phyloP scores from a whole-genome alignment of 805 yeast species.

The Candida nitratophila region DNA sequence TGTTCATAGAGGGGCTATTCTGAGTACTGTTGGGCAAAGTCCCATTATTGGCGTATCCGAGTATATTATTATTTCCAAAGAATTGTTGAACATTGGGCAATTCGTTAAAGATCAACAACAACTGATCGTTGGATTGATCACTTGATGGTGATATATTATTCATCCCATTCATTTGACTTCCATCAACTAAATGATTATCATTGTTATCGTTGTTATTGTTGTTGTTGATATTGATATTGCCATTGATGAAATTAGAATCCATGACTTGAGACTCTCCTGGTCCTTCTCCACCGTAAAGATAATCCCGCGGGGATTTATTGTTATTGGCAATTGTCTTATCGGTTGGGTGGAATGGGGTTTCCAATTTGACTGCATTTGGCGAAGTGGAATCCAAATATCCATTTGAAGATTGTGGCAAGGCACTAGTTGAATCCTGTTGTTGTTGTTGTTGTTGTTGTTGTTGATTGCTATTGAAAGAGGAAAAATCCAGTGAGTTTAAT shows the following conservation, averaged over 20 bases:
- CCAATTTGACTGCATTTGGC: background rate
- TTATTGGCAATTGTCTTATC: no score
- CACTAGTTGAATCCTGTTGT: background rate
- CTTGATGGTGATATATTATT: background rate
- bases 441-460: conserved; percentile 1
- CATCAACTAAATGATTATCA: no score
- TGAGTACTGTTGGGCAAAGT: background rate
- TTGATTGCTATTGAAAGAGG: conserved; percentile 1
- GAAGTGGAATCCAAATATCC: background rate
- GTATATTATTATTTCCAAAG: conserved; percentile 2
- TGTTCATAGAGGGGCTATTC: background rate
- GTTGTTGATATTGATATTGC: background rate
- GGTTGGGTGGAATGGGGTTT: no score
- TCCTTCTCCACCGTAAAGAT: background rate
- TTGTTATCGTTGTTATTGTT: no score
- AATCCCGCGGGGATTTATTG: background rate
- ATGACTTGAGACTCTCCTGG: no score
- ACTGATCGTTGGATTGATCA: conserved; percentile 7
- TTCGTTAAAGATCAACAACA: conserved; percentile 11
- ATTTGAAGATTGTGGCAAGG: background rate
- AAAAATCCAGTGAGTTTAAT: no score
- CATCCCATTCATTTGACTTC: no score
- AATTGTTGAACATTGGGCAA: conserved; percentile 13
- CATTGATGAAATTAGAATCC: no score
- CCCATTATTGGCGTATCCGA: background rate